Base-by-base conservation (phyloP, 2,329 filamentous ascomycete species). In the Phyllosticta citrichinensis region DNA sequence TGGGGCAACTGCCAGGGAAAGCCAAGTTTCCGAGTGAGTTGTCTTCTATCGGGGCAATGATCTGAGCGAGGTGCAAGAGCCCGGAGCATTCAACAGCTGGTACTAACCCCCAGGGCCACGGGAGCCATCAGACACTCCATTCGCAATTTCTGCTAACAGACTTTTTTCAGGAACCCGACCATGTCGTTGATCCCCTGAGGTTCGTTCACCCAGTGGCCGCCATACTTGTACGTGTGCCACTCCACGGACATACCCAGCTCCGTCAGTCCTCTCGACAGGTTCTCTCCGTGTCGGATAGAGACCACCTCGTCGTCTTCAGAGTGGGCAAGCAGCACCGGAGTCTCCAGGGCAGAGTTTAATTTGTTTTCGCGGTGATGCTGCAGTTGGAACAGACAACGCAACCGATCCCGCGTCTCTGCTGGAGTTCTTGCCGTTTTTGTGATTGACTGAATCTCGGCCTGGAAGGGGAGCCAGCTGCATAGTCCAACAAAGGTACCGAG, bases 151-250 rank as follows among this genome's bases (percentile, higher is more conserved):
- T n/a, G 24, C 9, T 14, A 14, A 22, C 52, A 55, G n/a, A 55
- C n/a, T 8, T 8, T 55, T 6, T 40, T 24, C 19, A 64, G 33
- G 52, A 67, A 67, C 5, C 35, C 55, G 12, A 65, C 60, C 3
- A 67, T 30, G 35, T 67, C 66, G 55, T 68, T 65, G 8, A 67
- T 56, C 1, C 66, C 66, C 24, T 62, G 50, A 10, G 64, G 64
- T 58, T 67, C 66, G 24, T 66, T 68, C 1, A 67, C 20, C 66
- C 66, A 68, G 54, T 68, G 66, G 0, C 66, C 65, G 2, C 64
- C 66, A 17, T 65, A 63, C 14, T 63, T 54, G 52, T 67, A 68
- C 10, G 11, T 22, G 8, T 52, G 54, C 62, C 65, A 66, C 22
- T 62, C 62, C 10, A 67, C 66, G 11, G 17, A 22, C 60, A 66